phyloP scores from a whole-genome alignment of 495 filamentous ascomycete species.

The Hypoxylon cercidicola region DNA sequence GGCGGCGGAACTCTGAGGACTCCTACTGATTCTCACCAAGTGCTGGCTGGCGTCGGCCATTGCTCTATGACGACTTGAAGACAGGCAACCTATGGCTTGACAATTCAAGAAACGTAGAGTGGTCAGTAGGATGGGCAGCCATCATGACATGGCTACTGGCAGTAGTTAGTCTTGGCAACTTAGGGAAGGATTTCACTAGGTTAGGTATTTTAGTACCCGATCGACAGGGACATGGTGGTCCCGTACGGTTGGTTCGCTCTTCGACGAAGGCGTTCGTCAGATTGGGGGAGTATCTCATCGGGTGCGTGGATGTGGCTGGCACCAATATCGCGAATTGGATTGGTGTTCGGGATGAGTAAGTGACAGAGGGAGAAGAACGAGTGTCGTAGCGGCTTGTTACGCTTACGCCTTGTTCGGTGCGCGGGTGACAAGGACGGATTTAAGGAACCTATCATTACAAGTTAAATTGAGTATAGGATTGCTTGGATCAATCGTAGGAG shows the following conservation, averaged over 20 bases:
- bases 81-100: not conserved
- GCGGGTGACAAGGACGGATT: slow-evolving; percentile 21
- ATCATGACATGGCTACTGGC: slow-evolving; percentile 12
- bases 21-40: slow-evolving; percentile 3
- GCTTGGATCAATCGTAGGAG: slow-evolving; percentile 13
- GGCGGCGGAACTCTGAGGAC: slow-evolving; percentile 2
- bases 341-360: not conserved
- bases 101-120: not conserved
- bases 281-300: slow-evolving; percentile 13
- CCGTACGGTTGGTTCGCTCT: slow-evolving; percentile 28
- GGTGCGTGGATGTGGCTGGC: slow-evolving; percentile 10
- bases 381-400: slow-evolving; percentile 4
- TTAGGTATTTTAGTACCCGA: slow-evolving; percentile 18
- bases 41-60: not conserved
- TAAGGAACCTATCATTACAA: slow-evolving; percentile 4
- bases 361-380: no score
- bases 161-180: slow-evolving; percentile 11
- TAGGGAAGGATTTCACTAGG: slow-evolving; percentile 3
- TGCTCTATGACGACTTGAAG: not conserved
- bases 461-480: slow-evolving; percentile 5
- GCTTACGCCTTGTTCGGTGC: slow-evolving; percentile 4
- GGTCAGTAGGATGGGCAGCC: slow-evolving; percentile 5
- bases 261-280: slow-evolving; percentile 17
- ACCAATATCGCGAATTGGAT: slow-evolving; percentile 1
- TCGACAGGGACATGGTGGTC: slow-evolving; percentile 35